Evolutionary conservation across 2,329 filamentous ascomycete genomes (phyloP).

Genomic region (Allantophomopsis lycopodina): DNA sequence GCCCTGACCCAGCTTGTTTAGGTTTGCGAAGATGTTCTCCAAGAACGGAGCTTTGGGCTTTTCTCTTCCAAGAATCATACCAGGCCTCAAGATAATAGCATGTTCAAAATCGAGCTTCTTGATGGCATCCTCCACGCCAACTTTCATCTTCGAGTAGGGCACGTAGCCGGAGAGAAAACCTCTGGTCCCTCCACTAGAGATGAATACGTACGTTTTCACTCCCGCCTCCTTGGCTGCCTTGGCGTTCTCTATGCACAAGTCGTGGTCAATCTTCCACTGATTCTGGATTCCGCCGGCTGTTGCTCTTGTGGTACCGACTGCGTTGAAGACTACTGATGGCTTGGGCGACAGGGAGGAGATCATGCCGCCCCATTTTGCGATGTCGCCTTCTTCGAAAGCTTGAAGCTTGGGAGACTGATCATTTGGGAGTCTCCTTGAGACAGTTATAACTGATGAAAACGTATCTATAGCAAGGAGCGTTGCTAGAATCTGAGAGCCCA

Average conservation of each 20-base stretch:
- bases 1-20: constrained; percentile 24
- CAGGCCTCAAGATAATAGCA: constrained; percentile 59
- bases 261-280: constrained; percentile 78
- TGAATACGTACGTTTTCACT: constrained; percentile 40
- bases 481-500: too few relatives aligned
- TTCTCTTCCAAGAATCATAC: constrained; percentile 60
- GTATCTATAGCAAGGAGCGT: neutral
- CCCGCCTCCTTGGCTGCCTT: constrained; percentile 59
- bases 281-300: constrained; percentile 60
- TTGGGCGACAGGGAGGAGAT: constrained; percentile 37
- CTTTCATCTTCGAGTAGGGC: constrained; percentile 57
- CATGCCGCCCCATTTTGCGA: constrained; percentile 48
- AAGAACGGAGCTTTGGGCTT: constrained; percentile 30
- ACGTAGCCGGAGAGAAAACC: constrained; percentile 34
- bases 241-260: constrained; percentile 67
- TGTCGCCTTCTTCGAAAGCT: constrained; percentile 51
- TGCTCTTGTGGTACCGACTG: constrained; percentile 63
- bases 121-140: constrained; percentile 66
- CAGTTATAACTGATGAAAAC: constrained; percentile 35
- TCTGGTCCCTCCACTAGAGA: constrained; percentile 20
- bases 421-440: constrained; percentile 49
- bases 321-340: constrained; percentile 55
- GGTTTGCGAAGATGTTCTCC: neutral
- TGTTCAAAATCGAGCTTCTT: constrained; percentile 61
- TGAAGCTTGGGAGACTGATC: constrained; percentile 37